Conservation (phyloP, 1,139 yeast species). For the Geotrichum aggregatum region DNA sequence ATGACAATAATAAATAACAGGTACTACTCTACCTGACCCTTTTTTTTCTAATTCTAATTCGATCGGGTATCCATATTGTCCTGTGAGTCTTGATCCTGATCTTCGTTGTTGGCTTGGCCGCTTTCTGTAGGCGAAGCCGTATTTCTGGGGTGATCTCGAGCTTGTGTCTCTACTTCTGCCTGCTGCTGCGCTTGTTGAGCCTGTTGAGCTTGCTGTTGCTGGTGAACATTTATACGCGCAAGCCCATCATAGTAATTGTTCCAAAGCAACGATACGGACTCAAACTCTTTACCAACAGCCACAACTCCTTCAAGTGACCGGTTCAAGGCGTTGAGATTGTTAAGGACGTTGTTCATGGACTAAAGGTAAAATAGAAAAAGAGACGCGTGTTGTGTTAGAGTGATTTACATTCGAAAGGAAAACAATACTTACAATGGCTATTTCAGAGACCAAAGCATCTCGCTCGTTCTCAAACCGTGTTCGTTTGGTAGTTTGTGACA, state of each 20-base stretch:
- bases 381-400: too few relatives aligned
- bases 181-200: slow-evolving; percentile 1
- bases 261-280: slow-evolving; percentile 50
- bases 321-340: slow-evolving; percentile 49
- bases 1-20: background rate
- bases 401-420: too few relatives aligned
- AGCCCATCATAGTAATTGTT: slow-evolving; percentile 46
- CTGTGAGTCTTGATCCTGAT: background rate
- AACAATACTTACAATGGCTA: slow-evolving; percentile 32
- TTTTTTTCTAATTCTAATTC: too few relatives aligned
- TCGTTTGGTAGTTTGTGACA: slow-evolving; percentile 8
- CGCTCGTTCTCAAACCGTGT: slow-evolving; percentile 45
- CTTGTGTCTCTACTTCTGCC: background rate
- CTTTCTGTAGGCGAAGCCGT: background rate
- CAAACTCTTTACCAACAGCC: slow-evolving; percentile 55
- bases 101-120: background rate
- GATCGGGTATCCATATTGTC: background rate
- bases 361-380: slow-evolving; percentile 8
- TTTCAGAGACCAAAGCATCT: slow-evolving; percentile 43
- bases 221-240: slow-evolving; percentile 16
- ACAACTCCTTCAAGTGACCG: slow-evolving; percentile 50
- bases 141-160: background rate
- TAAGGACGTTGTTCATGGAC: slow-evolving; percentile 50
- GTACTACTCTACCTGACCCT: background rate
- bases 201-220: slow-evolving; percentile 10